Conservation (phyloP, 177 flowering plant genomes). For the Vitis hybrid region DNA sequence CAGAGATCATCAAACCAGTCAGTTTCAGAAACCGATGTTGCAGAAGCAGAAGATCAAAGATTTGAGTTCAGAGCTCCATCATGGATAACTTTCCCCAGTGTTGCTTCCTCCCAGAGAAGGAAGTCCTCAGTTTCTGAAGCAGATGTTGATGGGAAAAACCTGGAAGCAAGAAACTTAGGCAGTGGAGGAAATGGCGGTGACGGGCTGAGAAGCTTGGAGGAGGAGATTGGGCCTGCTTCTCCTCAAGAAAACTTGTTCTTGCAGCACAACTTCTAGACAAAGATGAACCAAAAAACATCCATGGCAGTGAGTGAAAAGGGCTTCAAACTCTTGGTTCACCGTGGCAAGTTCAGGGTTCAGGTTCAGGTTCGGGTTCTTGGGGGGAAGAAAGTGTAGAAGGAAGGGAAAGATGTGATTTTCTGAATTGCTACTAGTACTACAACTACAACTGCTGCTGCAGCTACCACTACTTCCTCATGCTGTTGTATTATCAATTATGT, state of each 20-base stretch:
- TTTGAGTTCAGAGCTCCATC: slow-evolving; percentile 87
- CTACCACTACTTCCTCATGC: background rate
- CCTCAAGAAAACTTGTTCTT: slow-evolving; percentile 81
- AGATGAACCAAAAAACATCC: background rate
- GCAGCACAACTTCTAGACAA: slow-evolving; percentile 72
- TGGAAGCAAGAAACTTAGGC: slow-evolving; percentile 39
- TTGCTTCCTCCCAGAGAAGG: slow-evolving; percentile 86
- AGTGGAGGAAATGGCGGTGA: slow-evolving; percentile 35
- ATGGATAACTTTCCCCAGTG: slow-evolving; percentile 96
- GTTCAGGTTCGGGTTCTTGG: background rate
- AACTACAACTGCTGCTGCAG: no score
- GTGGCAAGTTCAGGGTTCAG: no score
- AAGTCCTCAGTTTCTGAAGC: slow-evolving; percentile 86
- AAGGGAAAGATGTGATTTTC: slow-evolving; percentile 1
- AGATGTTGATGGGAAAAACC: slow-evolving; percentile 58
- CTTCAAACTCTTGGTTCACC: background rate
- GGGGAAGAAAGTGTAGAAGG: slow-evolving; percentile 3
- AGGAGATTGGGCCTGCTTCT: slow-evolving; percentile 94
- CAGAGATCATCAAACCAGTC: slow-evolving; percentile 73
- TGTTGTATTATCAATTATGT: background rate
- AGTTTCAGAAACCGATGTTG: slow-evolving; percentile 45
- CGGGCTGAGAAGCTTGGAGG: slow-evolving; percentile 72
- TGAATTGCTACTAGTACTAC: background rate
- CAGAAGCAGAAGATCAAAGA: slow-evolving; percentile 72
- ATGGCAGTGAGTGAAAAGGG: background rate